Conservation (phyloP, 2,329 filamentous ascomycete species). For the Thelonectria blattea region DNA sequence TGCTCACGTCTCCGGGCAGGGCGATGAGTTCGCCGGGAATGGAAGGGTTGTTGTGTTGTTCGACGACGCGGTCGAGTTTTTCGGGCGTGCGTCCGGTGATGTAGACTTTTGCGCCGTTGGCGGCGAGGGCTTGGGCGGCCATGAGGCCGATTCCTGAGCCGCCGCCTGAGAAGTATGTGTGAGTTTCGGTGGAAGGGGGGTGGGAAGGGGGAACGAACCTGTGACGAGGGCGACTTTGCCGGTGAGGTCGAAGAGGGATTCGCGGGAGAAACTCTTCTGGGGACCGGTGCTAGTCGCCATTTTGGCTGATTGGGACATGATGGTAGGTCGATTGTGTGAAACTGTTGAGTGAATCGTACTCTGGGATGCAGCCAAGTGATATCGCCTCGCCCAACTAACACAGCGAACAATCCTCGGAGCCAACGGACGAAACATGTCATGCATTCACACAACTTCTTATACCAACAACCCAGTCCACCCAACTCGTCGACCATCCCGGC, state of each 20-base stretch:
- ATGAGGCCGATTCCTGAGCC: conserved; percentile 72
- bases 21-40: conserved; percentile 62
- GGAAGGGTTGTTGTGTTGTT: conserved; percentile 62
- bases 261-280: conserved; percentile 42
- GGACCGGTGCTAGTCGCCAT: conserved; percentile 29
- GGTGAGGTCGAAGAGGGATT: conserved; percentile 50
- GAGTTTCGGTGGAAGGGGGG: too few species aligned
- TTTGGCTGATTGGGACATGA: conserved; percentile 24
- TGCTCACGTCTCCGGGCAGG: conserved; percentile 67
- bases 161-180: conserved; percentile 44
- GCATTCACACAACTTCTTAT: too few species aligned
- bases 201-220: conserved; percentile 36
- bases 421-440: too few species aligned
- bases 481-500: background rate
- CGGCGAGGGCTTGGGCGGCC: conserved; percentile 70
- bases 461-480: too few species aligned
- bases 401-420: too few species aligned
- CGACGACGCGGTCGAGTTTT: conserved; percentile 65
- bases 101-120: conserved; percentile 73
- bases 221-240: conserved; percentile 54
- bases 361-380: too few species aligned
- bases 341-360: background rate
- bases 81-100: conserved; percentile 70
- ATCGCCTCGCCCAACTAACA: too few species aligned
- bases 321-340: background rate